phyloP scores from a whole-genome alignment of 148 eudicot genomes.

The Heliamphora exappendiculata region DNA sequence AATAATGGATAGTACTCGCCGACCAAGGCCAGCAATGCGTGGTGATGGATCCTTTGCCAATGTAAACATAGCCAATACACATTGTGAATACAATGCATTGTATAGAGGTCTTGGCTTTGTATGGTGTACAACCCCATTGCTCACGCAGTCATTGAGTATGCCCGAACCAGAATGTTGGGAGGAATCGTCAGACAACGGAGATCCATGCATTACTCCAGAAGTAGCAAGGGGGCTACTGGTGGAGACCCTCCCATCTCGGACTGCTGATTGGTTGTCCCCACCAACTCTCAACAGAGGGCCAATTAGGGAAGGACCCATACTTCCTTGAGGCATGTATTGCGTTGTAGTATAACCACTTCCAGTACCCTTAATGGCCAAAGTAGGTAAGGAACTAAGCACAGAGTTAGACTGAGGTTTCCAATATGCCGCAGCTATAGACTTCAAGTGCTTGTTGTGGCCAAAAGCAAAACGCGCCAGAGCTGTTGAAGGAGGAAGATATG shows the following conservation, averaged over 20 bases:
- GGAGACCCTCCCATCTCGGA: constrained; percentile 76
- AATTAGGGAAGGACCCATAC: constrained; percentile 57
- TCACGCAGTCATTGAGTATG: constrained; percentile 38
- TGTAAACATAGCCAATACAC: constrained; percentile 66
- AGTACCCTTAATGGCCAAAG: constrained; percentile 51
- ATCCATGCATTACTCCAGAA: constrained; percentile 83
- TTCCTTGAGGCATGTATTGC: constrained; percentile 50
- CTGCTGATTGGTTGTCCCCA: constrained; percentile 45
- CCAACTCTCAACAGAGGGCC: constrained; percentile 64
- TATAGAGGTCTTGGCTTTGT: constrained; percentile 61
- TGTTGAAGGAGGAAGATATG: constrained; percentile 24
- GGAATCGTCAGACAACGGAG: constrained; percentile 89
- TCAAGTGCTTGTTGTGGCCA: constrained; percentile 87
- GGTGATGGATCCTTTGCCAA: constrained; percentile 95
- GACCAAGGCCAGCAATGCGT: constrained; percentile 72
- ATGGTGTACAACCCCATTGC: constrained; percentile 59
- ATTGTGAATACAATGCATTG: constrained; percentile 60
- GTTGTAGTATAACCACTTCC: constrained; percentile 60
- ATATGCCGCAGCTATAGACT: constrained; percentile 74
- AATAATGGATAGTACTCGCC: constrained; percentile 67
- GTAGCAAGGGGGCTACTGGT: constrained; percentile 78
- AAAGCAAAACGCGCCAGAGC: constrained; percentile 92
- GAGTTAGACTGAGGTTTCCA: constrained; percentile 73
- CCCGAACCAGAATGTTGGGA: constrained; percentile 94
- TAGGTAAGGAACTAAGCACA: constrained; percentile 54